phyloP scores from a whole-genome alignment of 257 asterid genomes.

The Agastache rugosa region DNA sequence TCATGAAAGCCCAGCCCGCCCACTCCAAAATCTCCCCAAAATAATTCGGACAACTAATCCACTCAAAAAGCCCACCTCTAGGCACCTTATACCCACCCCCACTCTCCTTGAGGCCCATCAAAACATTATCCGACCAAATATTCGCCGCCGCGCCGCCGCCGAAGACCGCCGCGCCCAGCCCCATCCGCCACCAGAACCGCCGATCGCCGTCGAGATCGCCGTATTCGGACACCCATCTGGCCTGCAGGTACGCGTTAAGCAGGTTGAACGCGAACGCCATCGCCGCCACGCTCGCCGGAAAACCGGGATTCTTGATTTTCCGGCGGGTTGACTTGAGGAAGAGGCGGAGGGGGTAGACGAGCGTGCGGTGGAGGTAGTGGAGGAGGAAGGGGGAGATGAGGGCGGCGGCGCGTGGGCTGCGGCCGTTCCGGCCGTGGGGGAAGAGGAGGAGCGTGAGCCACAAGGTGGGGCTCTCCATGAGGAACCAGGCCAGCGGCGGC shows the following conservation, averaged over 20 bases:
- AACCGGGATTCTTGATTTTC: constrained; percentile 38
- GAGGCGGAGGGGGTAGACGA: constrained; percentile 60
- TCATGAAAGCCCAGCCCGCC: constrained; percentile 86
- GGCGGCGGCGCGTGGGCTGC: constrained; percentile 43
- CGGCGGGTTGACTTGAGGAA: constrained; percentile 30
- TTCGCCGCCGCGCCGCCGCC: constrained; percentile 57
- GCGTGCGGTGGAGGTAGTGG: constrained; percentile 71
- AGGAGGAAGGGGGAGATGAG: constrained; percentile 61
- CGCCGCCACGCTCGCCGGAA: constrained; percentile 52
- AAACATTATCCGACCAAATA: constrained; percentile 57
- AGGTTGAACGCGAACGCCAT: constrained; percentile 58
- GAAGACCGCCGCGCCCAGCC: constrained; percentile 43
- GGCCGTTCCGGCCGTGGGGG: constrained; percentile 58
- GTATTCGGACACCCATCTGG: constrained; percentile 66
- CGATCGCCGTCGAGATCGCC: constrained; percentile 41
- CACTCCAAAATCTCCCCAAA: constrained; percentile 82
- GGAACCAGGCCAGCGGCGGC: constrained; percentile 66
- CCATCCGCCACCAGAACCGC: constrained; percentile 57
- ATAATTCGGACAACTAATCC: constrained; percentile 79
- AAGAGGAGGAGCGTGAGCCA: constrained; percentile 70
- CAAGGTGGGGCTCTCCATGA: constrained; percentile 76
- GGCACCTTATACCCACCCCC: constrained; percentile 52
- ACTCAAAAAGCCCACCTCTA: constrained; percentile 67
- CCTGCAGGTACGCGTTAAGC: constrained; percentile 58
- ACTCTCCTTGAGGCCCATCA: constrained; percentile 58